phyloP scores from a whole-genome alignment of 2,329 filamentous ascomycete genomes.

The Aspergillus nomiae region DNA sequence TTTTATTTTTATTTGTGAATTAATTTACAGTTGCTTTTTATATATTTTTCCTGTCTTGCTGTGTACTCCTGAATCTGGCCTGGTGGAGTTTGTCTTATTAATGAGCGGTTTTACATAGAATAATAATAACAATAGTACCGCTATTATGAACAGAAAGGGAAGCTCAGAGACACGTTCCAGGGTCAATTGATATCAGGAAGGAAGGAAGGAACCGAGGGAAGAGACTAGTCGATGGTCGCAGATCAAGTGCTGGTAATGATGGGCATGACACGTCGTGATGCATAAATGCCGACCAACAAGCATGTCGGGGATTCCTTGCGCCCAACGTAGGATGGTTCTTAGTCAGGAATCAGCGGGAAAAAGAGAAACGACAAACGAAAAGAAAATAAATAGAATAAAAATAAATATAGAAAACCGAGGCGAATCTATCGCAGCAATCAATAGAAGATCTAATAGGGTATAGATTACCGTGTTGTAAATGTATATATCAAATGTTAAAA shows the following conservation, averaged over 20 bases:
- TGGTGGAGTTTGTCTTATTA: neutral
- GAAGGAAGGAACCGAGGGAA: neutral
- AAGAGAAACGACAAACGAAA: neutral
- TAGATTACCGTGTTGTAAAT: neutral
- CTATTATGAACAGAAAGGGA: neutral
- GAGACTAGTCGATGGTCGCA: neutral
- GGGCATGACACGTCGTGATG: conserved; percentile 13
- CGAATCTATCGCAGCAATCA: neutral
- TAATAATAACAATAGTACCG: neutral
- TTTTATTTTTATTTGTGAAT: neutral
- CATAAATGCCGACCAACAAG: conserved; percentile 5
- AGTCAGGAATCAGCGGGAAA: neutral
- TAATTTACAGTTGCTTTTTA: too few species aligned
- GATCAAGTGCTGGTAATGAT: conserved; percentile 3
- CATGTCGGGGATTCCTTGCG: conserved; percentile 8
- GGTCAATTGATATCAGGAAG: neutral
- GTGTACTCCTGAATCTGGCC: neutral
- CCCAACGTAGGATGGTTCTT: conserved; percentile 2
- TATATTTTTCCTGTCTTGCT: too few species aligned
- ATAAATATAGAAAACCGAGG: neutral
- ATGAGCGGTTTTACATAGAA: neutral
- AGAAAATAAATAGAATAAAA: neutral
- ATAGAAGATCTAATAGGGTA: neutral
- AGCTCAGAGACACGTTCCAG: neutral
- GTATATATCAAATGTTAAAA: neutral